Percentiles rank a stretch among this genome's conserved stretches.
These are phyloP conservation scores for Fusarium nematophilum DNA, from an alignment of 2,329 filamentous ascomycete species.

Conservation along the genomic window DNA sequence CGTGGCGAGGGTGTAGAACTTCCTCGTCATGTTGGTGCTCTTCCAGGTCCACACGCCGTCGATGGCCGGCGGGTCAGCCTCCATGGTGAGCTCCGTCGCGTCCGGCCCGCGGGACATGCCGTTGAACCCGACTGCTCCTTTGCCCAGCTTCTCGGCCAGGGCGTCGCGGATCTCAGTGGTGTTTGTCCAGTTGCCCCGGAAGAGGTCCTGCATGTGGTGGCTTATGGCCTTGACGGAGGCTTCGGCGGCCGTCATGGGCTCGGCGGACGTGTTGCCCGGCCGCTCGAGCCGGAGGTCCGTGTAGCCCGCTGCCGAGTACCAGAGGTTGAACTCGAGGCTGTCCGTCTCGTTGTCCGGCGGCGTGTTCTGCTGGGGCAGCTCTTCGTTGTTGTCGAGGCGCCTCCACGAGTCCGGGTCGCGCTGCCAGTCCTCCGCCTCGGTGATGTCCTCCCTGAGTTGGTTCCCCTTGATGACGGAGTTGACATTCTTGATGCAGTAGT, in stretches of 20 bases:
- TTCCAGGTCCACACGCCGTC: constrained; percentile 13
- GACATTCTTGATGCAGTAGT: constrained; percentile 21
- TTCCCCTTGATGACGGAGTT: constrained; percentile 10
- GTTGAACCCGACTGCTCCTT: constrained; percentile 12
- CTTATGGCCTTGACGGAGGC: constrained; percentile 10
- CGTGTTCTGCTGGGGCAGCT: not conserved
- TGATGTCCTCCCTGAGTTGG: not conserved
- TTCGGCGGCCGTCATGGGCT: not conserved
- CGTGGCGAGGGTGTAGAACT: constrained; percentile 7
- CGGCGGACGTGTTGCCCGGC: not conserved
- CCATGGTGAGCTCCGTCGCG: not conserved
- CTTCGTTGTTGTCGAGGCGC: not conserved
- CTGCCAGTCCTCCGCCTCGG: not conserved
- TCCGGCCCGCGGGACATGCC: not conserved
- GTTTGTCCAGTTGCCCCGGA: not conserved
- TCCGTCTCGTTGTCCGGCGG: not conserved
- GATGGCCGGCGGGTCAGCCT: not conserved
- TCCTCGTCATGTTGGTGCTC: constrained; percentile 9
- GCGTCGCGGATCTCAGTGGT: not conserved
- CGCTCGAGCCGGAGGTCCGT: not conserved
- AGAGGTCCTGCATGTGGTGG: constrained; percentile 7
- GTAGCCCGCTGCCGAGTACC: not conserved
- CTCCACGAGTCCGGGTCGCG: constrained; percentile 15
- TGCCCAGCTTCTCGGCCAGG: constrained; percentile 1
- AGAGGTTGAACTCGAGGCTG: constrained; percentile 6